Base-by-base conservation (phyloP, 23 red algal genomes). In the Chondrus crispus region DNA sequence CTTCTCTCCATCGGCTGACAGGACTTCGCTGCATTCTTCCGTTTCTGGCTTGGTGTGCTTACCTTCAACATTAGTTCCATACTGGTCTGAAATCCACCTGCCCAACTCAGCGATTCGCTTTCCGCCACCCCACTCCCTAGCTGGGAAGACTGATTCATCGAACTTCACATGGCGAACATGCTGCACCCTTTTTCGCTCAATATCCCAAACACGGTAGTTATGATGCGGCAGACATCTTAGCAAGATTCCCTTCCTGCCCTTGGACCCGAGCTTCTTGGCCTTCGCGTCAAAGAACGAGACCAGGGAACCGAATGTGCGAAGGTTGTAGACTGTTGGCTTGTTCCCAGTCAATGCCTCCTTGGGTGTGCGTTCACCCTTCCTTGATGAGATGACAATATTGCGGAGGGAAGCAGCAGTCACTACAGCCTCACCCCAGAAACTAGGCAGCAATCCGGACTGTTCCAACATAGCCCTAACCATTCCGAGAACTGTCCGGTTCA, bases 401-500 rank as follows among this genome's bases (percentile, higher is more conserved):
- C 2, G 70, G 32, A 39, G 38, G 32, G 32, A n/a, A 24, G 41
- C 70, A 24, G 29, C 35, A 20, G 84, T 46, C 20, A 69, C 40
- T 24, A 74, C 0, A 14, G 84, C 84, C 44, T 88, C 84, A 16
- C 20, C 29, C 84, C 84, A 88, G 41, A 88, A 40, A 6, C 20
- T 43, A 35, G 18, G 28, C 1, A 35, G 53, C 11, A 43, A 55
- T 28, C 28, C 54, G 40, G 50, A 28, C 28, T 83, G 32, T 12
- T 30, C 52, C 14, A 66, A 19, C 80, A 85, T 63, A 6, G 80
- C 16, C 2, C 80, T 12, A 24, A 44, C 80, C 49, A 35, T 60
- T 14, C 73, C 62, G 26, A 45, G 22, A 28, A 88, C 22, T 20
- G 64, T 88, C 14, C 63, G 84, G 84, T 88, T 88, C 26, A 88